phyloP scores from a whole-genome alignment of 2,329 filamentous ascomycete species.

The Rhexocercosporidium sp. region DNA sequence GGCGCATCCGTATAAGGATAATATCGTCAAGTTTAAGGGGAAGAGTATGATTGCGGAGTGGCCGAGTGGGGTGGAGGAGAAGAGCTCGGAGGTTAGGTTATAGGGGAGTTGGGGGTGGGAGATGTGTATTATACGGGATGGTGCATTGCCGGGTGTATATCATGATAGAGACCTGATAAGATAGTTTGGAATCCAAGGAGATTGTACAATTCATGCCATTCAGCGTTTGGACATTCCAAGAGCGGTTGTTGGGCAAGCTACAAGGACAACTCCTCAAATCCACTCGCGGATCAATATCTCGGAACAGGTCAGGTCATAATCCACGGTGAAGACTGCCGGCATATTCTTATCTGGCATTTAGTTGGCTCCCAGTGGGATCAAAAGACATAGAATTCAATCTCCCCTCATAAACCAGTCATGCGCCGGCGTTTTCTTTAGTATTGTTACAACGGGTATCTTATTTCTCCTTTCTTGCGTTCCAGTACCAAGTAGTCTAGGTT shows the following conservation, averaged over 20 bases:
- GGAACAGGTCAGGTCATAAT: no score
- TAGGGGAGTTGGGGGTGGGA: background rate
- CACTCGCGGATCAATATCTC: no score
- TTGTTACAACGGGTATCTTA: no score
- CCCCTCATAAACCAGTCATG: no score
- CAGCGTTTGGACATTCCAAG: background rate
- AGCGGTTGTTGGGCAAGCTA: background rate
- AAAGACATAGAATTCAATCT: no score
- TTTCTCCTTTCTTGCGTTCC: no score
- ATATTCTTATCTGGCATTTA: no score
- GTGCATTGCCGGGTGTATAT: slow-evolving; percentile 11
- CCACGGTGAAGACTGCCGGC: no score
- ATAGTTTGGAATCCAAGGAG: background rate
- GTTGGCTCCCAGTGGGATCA: no score
- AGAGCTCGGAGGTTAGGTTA: slow-evolving; percentile 6
- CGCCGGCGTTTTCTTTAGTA: no score
- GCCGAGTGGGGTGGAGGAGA: slow-evolving; percentile 3
- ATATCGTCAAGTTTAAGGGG: slow-evolving; percentile 76
- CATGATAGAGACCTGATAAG: background rate
- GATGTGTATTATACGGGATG: slow-evolving; percentile 7
- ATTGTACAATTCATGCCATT: background rate
- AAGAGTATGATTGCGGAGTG: slow-evolving; percentile 44
- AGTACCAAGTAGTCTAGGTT: no score
- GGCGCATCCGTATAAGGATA: slow-evolving; percentile 88
- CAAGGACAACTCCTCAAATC: no score